Evolutionary conservation across 306 rosid genomes (phyloP).

Genomic region (Dicorynia guianensis): DNA sequence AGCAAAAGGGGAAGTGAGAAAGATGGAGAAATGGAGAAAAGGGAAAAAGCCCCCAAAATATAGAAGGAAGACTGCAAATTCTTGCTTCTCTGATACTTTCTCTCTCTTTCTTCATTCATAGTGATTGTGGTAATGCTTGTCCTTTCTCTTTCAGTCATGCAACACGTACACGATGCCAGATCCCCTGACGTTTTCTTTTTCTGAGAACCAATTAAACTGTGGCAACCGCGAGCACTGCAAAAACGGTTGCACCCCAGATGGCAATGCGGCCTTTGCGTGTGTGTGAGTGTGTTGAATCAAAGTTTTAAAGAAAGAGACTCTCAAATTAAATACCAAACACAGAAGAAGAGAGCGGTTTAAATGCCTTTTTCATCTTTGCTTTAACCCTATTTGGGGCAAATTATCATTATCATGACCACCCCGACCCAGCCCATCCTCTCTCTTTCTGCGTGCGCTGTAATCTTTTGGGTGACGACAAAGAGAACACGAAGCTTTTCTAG

Average conservation of each 20-base stretch:
- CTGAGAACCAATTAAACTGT: constrained; percentile 22
- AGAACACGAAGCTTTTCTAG: constrained; percentile 30
- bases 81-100: not conserved
- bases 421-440: no score
- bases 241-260: not conserved
- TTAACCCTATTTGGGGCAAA: not conserved
- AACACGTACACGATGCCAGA: constrained; percentile 40
- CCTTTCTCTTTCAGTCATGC: constrained; percentile 42
- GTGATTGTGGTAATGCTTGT: not conserved
- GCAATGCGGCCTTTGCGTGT: not conserved
- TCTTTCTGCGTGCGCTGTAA: not conserved
- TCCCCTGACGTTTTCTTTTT: not conserved
- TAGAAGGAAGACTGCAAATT: not conserved
- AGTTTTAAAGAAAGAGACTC: constrained; percentile 8
- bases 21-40: not conserved
- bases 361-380: not conserved
- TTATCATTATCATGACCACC: not conserved
- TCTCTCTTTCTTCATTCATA: constrained; percentile 31
- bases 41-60: not conserved
- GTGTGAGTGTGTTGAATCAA: no score
- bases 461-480: constrained; percentile 39
- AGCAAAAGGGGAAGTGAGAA: not conserved
- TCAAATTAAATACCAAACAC: constrained; percentile 22
- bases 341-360: not conserved
- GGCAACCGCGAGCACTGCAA: not conserved